Percentiles rank a stretch among this genome's conserved stretches.
Evolutionary conservation across 495 filamentous ascomycete genomes (phyloP).

Genomic region (Paragyromitra xinjiangensis): DNA sequence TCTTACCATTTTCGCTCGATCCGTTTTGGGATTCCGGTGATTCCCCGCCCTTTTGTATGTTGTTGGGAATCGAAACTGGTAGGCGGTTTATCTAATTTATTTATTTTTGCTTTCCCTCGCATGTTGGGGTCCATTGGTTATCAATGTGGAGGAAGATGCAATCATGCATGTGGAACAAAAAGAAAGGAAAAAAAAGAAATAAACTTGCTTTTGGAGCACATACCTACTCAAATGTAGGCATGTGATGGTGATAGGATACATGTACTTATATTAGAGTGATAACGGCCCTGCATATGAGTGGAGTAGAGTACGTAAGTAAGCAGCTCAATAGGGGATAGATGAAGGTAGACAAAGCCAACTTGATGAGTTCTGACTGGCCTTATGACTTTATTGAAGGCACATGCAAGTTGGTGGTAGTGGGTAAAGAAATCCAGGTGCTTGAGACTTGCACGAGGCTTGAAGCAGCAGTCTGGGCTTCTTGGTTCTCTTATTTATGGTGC

Average conservation of each 20-base stretch:
- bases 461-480: constrained; percentile 6
- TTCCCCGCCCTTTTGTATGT: constrained; percentile 10
- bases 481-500: constrained; percentile 5
- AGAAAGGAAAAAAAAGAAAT: constrained; percentile 1
- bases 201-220: constrained; percentile 28
- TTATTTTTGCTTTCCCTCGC: neutral
- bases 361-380: constrained; percentile 28
- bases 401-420: neutral
- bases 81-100: neutral
- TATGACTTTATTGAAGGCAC: neutral
- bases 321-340: constrained; percentile 19
- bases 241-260: constrained; percentile 22
- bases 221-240: constrained; percentile 1
- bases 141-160: constrained; percentile 7
- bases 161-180: constrained; percentile 31
- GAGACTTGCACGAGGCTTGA: neutral
- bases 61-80: constrained; percentile 15
- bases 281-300: constrained; percentile 44
- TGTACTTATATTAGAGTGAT: constrained; percentile 24
- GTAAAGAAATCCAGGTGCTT: neutral
- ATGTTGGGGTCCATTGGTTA: constrained; percentile 8
- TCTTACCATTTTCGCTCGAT: neutral
- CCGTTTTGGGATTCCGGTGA: constrained; percentile 17
- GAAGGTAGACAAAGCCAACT: constrained; percentile 23
- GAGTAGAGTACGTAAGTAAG: constrained; percentile 35